Base-by-base conservation (phyloP, 345 rosid genomes). In the Cardamine resedifolia region DNA sequence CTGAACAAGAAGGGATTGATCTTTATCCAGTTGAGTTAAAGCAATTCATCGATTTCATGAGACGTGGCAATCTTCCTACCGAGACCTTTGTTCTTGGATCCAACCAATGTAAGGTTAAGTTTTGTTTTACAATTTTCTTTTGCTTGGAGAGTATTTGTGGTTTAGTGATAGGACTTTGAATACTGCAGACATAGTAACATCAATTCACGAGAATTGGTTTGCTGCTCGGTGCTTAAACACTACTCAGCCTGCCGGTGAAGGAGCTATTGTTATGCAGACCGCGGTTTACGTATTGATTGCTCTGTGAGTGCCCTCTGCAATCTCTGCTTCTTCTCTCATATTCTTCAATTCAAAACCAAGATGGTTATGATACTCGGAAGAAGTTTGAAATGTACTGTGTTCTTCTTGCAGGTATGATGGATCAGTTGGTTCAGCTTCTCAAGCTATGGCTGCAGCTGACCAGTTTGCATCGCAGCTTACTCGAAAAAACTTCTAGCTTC, bases 131-230 rank as follows among this genome's bases (percentile, higher is more conserved):
- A 24, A 34, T n/a, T 43, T 3, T 31, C 14, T 68, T 53, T 47
- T 52, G 49, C 49, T 67, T 49, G 23, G 23, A 39, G 68, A 51
- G 49, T 69, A 16, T 5, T 56, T 55, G 45, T 69, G 64, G 56
- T 63, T 55, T 47, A 10, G 3, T 69, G 18, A 44, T 36, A 47
- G 18, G 57, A 58, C 19, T 64, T 64, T 30, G 21, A 26, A 36
- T 68, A n/a, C 31, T 43, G 41, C 81, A 93, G 97, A 90, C 73
- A 44, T 86, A 68, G 85, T 89, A 23, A 90, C 94, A n/a, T 84
- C 97, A 6, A 71, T 87, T 60, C 87, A 90, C 31, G 96, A 93
- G 78, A 86, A 78, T 14, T 89, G 96, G 92, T 90, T 93, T 58
- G 81, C 75, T 62, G 92, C 97, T 56, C 87, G 98, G 77, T 90